Percentiles rank a stretch among this genome's conserved stretches.
Conservation (phyloP, 768 basidiomycete genomes). For the Podaxis rugospora region DNA sequence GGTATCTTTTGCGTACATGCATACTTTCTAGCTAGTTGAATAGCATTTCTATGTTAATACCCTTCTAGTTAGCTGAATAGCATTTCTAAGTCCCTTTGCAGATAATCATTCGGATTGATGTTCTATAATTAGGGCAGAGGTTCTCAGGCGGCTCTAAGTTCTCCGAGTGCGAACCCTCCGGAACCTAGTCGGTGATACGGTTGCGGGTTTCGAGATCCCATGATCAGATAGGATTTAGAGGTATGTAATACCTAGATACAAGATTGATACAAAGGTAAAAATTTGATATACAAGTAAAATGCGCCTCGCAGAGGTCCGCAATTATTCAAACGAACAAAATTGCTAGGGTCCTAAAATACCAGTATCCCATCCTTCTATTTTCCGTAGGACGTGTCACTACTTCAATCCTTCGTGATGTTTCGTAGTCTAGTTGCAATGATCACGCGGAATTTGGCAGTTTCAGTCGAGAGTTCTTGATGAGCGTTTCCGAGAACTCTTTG, state of each 20-base stretch:
- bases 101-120: not conserved
- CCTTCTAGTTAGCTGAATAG: not conserved
- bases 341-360: not conserved
- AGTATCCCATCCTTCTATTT: not conserved
- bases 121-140: not conserved
- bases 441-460: constrained; percentile 16
- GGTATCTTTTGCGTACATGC: not conserved
- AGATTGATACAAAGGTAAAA: not conserved
- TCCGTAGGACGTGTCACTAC: not conserved
- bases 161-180: not conserved
- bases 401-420: not conserved
- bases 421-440: not conserved
- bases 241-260: not conserved
- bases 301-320: constrained; percentile 2
- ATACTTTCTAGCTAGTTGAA: not conserved
- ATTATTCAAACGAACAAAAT: not conserved
- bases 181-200: not conserved
- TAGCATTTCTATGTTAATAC: not conserved
- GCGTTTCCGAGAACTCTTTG: constrained; percentile 42
- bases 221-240: not conserved
- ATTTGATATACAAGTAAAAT: not conserved
- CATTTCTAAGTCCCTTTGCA: not conserved
- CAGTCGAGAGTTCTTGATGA: constrained; percentile 35
- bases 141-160: not conserved
- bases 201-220: not conserved